Conservation (phyloP, 2,329 filamentous ascomycete species). For the Diaporthe ilicicola region DNA sequence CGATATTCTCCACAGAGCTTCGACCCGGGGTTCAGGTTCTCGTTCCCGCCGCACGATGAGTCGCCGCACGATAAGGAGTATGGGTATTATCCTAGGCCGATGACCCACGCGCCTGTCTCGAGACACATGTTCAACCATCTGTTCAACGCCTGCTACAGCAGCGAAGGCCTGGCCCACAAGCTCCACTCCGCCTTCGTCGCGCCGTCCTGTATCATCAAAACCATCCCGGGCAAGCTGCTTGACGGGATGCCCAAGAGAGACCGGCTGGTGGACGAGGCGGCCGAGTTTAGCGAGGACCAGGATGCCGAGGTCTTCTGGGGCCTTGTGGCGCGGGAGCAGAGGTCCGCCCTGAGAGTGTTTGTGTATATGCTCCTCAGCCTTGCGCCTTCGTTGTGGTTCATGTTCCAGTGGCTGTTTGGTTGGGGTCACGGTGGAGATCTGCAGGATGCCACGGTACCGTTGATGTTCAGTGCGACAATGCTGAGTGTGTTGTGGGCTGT, state of each 20-base stretch:
- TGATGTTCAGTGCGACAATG: conserved; percentile 19
- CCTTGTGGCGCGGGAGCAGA: conserved; percentile 18
- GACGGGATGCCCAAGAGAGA: conserved; percentile 8
- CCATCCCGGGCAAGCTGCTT: conserved; percentile 5
- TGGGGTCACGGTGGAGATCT: background rate
- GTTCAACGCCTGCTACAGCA: conserved; percentile 19
- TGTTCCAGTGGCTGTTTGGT: conserved; percentile 9
- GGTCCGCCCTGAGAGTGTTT: conserved; percentile 2
- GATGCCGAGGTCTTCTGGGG: conserved; percentile 22
- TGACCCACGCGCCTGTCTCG: conserved; percentile 7
- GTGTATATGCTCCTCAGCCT: conserved; percentile 2
- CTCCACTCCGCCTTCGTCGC: background rate
- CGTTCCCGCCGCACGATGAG: conserved; percentile 13
- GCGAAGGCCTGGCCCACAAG: background rate
- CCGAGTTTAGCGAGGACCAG: conserved; percentile 13
- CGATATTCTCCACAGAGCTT: conserved; percentile 14
- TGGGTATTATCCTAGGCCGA: background rate
- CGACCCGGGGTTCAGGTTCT: background rate
- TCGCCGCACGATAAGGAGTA: conserved; percentile 8
- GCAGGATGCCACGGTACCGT: conserved; percentile 5
- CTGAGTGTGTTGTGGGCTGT: conserved; percentile 3
- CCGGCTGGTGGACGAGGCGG: conserved; percentile 16
- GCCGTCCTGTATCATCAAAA: background rate
- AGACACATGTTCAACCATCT: conserved; percentile 27
- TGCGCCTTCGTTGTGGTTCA: conserved; percentile 13